Evolutionary conservation across 169 alveolate species (phyloP).

Genomic region (Eimeria acervulina): DNA sequence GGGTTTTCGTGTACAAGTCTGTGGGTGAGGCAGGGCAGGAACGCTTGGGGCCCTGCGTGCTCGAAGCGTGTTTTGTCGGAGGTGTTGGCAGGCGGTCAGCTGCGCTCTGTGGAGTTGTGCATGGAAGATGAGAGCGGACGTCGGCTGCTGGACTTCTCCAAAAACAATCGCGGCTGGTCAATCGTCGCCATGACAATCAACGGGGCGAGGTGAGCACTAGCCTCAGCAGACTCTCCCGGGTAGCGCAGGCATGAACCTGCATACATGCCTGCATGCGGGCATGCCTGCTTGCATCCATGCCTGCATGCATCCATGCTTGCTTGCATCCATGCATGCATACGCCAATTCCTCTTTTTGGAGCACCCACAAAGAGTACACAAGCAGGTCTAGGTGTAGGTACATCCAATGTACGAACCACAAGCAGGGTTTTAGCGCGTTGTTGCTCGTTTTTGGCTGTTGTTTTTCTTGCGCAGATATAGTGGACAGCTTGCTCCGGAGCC

Average conservation of each 20-base stretch:
- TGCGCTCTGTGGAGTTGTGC: conserved; percentile 47
- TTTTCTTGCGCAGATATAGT: conserved; percentile 37
- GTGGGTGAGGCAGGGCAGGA: conserved; percentile 27
- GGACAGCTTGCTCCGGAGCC: conserved; percentile 76
- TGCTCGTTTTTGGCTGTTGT: neutral
- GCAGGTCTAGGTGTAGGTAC: neutral
- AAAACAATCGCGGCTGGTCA: conserved; percentile 74
- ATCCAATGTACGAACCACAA: neutral
- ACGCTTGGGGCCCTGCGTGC: conserved; percentile 80
- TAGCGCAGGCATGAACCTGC: neutral
- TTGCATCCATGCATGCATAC: neutral
- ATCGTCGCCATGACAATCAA: conserved; percentile 71
- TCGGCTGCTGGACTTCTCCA: conserved; percentile 70
- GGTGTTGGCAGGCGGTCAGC: conserved; percentile 65
- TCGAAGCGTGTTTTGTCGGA: conserved; percentile 67
- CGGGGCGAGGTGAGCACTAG: conserved; percentile 72
- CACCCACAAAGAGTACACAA: neutral
- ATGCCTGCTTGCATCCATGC: neutral
- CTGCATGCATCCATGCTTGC: neutral
- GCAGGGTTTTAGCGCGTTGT: neutral
- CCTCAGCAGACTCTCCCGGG: neutral
- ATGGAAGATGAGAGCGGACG: conserved; percentile 66
- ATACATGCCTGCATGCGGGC: neutral
- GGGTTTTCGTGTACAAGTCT: neutral
- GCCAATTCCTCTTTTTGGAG: neutral